Evolutionary conservation across 2,329 filamentous ascomycete genomes (phyloP), one percentile per base, ranked within the genome.

Genomic region (Pseudogymnoascus verrucosus): DNA sequence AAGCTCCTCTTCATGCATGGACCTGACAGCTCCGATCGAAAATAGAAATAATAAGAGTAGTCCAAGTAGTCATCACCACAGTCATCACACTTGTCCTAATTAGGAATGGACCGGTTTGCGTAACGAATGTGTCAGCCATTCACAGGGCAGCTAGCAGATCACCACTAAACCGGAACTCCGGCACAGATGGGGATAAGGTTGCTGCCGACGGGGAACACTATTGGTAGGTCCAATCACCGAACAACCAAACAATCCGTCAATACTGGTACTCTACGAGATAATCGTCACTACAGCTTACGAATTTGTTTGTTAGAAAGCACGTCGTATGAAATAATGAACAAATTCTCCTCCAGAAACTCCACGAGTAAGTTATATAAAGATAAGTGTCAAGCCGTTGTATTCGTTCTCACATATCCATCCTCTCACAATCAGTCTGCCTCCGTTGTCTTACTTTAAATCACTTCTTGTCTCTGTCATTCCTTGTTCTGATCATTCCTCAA

Each of bases 131-230:
- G 47, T 54, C 47, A 34, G 47, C 47, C 47, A 57, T 5, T 57
- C 47, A 57, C 21, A 51, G 26, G 21, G 8, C n/a, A 16, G 47
- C 14, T 5, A 16, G 8, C 14, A 57, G 11, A 16, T 31, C 8
- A 31, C 47, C 23, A 31, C 47, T 16, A 31, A 57, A 57, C 47
- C 47, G 47, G 47, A 57, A 57, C 47, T 57, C 47, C 47, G 47
- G 47, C 26, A 31, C 26, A n/a, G 26, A 57, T 31, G 26, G n/a
- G 14, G 14, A 31, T 4, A 31, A 31, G 7, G 26, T 26, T n/a
- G 26, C 10, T n/a, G 23, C 7, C 26, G 14, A 11, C 4, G 47
- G 23, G 31, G 23, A 31, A 16, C 23, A 16, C 26, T n/a, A n/a
- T 31, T 40, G n/a, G 37, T 31, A 31, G 19, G 26, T 31, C n/a